Conservation (phyloP, 2,329 filamentous ascomycete genomes). For the Aspergillus bombycis region DNA sequence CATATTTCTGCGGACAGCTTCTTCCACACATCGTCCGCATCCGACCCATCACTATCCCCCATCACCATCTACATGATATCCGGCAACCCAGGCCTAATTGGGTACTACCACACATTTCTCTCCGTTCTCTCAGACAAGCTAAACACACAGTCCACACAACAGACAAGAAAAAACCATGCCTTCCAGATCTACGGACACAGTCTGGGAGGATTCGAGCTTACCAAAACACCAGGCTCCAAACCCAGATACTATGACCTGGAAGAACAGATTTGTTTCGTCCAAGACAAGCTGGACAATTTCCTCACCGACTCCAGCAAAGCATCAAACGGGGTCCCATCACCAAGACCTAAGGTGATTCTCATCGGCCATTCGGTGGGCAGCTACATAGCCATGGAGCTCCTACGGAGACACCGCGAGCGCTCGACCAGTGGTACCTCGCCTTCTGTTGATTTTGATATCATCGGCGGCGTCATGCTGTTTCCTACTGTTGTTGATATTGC, state of each 20-base stretch:
- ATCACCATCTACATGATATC: slow-evolving; percentile 51
- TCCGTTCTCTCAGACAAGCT: slow-evolving; percentile 38
- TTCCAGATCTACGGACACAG: slow-evolving; percentile 40
- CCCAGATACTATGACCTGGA: slow-evolving; percentile 42
- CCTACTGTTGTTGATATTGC: slow-evolving; percentile 75
- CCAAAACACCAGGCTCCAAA: slow-evolving; percentile 10
- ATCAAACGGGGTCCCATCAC: neutral
- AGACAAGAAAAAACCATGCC: neutral
- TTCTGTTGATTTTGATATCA: slow-evolving; percentile 38
- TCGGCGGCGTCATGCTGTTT: slow-evolving; percentile 67
- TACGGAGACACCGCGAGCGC: slow-evolving; percentile 58
- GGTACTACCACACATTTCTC: slow-evolving; percentile 52
- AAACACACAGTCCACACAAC: neutral
- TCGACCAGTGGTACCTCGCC: neutral
- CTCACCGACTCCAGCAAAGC: slow-evolving; percentile 23
- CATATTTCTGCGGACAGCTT: slow-evolving; percentile 38
- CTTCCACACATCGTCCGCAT: slow-evolving; percentile 21
- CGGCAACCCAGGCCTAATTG: slow-evolving; percentile 55
- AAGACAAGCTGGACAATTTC: slow-evolving; percentile 46
- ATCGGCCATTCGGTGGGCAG: slow-evolving; percentile 75
- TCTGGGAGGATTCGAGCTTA: slow-evolving; percentile 39
- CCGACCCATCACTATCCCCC: slow-evolving; percentile 5
- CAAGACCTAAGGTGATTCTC: slow-evolving; percentile 57
- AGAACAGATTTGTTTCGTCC: slow-evolving; percentile 55
- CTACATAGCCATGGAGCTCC: slow-evolving; percentile 71